These are phyloP conservation scores for Suillus spraguei DNA, from an alignment of 768 basidiomycete genomes.

Conservation along the genomic window DNA sequence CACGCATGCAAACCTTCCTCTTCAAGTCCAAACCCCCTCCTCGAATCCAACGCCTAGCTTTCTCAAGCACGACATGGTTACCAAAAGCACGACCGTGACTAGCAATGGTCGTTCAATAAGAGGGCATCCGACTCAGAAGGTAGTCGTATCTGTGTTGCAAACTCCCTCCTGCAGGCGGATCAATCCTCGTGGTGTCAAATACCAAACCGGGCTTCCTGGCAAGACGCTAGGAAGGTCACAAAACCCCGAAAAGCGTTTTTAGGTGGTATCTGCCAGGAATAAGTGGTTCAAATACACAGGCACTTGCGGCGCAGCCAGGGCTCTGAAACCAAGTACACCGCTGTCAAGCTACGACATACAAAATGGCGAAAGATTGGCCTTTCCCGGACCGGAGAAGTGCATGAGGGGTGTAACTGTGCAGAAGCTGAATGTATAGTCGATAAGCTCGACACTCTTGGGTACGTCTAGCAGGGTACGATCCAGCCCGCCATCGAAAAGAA, in stretches of 20 bases:
- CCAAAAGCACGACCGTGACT: not conserved
- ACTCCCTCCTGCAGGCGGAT: not conserved
- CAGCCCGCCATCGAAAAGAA: not conserved
- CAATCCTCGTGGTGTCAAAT: not conserved
- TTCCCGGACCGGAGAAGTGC: not conserved
- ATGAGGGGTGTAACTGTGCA: not conserved
- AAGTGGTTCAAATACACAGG: not conserved
- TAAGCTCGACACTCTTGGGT: not conserved
- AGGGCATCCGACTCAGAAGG: not conserved
- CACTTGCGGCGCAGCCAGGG: not conserved
- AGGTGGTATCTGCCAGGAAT: not conserved
- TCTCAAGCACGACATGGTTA: not conserved
- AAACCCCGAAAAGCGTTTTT: not conserved
- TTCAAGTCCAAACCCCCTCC: not conserved
- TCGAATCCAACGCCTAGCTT: not conserved
- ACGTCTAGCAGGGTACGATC: not conserved
- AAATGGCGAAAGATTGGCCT: not conserved
- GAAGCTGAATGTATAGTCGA: not conserved
- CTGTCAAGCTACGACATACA: not conserved
- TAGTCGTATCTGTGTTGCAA: not conserved
- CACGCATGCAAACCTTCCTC: not conserved
- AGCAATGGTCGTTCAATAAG: too few species aligned
- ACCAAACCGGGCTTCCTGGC: not conserved
- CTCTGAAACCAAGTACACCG: not conserved
- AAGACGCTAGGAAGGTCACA: not conserved